Conservation (phyloP, 805 yeast species). For the Torulaspora maleeae region DNA sequence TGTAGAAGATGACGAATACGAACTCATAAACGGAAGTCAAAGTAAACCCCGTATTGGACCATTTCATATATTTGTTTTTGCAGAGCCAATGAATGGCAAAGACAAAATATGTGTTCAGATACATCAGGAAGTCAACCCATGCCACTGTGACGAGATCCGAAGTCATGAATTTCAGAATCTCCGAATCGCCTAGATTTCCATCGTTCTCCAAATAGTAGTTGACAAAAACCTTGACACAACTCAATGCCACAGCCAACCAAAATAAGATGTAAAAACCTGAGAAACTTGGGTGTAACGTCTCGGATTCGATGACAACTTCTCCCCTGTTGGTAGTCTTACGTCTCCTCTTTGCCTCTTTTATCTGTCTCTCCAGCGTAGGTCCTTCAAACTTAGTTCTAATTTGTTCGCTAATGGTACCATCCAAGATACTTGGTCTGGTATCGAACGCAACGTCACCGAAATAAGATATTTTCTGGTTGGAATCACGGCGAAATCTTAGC, state of each 20-base stretch:
- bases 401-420: slow-evolving; percentile 37
- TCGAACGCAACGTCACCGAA: slow-evolving; percentile 52
- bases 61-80: slow-evolving; percentile 42
- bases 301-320: slow-evolving; percentile 9
- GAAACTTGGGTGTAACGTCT: slow-evolving; percentile 38
- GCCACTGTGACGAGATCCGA: slow-evolving; percentile 65
- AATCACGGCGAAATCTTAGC: slow-evolving; percentile 20
- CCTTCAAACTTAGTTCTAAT: slow-evolving; percentile 29
- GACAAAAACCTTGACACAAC: slow-evolving; percentile 49
- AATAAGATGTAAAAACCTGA: slow-evolving; percentile 77
- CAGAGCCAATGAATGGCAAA: slow-evolving; percentile 56
- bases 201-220: slow-evolving; percentile 45
- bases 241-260: slow-evolving; percentile 64
- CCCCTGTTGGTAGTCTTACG: slow-evolving; percentile 4
- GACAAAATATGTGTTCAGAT: slow-evolving; percentile 57
- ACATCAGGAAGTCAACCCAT: slow-evolving; percentile 70
- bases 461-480: slow-evolving; percentile 41
- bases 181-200: slow-evolving; percentile 42
- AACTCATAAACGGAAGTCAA: slow-evolving; percentile 57
- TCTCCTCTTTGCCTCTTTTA: slow-evolving; percentile 13
- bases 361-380: slow-evolving; percentile 29
- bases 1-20: slow-evolving; percentile 47
- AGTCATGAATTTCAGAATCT: slow-evolving; percentile 53
- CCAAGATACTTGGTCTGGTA: slow-evolving; percentile 48
- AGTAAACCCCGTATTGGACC: slow-evolving; percentile 64